Evolutionary conservation across 768 basidiomycete species (phyloP).

Genomic region (Galerina sulciceps): DNA sequence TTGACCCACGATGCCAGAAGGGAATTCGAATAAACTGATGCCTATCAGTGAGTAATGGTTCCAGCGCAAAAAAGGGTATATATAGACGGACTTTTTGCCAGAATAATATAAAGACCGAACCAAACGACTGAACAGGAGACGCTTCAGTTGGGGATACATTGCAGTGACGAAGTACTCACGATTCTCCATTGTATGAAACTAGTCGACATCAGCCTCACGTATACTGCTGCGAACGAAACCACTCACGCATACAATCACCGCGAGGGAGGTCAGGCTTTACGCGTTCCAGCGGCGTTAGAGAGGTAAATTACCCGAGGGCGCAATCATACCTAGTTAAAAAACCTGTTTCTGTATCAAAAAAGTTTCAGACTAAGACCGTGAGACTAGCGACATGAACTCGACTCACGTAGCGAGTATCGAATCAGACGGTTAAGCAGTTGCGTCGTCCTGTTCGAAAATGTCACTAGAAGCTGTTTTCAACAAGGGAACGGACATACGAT

Average conservation of each 20-base stretch:
- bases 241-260: slow-evolving; percentile 17
- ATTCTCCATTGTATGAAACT: slow-evolving; percentile 19
- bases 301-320: too few relatives aligned
- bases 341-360: slow-evolving; percentile 9
- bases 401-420: slow-evolving; percentile 14
- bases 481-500: slow-evolving; percentile 1
- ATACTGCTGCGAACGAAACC: too few relatives aligned
- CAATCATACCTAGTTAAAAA: slow-evolving; percentile 14
- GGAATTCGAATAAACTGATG: slow-evolving; percentile 17
- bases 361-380: too few relatives aligned
- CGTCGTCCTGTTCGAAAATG: not conserved
- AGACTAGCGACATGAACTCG: not conserved
- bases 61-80: not conserved
- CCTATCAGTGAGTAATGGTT: not conserved
- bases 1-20: slow-evolving; percentile 11
- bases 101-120: slow-evolving; percentile 17
- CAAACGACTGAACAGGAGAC: slow-evolving; percentile 8
- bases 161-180: not conserved
- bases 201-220: not conserved
- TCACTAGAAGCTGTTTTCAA: not conserved
- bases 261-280: slow-evolving; percentile 11
- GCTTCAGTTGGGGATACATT: not conserved
- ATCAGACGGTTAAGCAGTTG: slow-evolving; percentile 10
- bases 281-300: not conserved
- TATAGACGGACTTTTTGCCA: slow-evolving; percentile 12